These are phyloP conservation scores for Backusella macrospora DNA, from an alignment of 192 early-diverging fungal species.

Conservation along the genomic window DNA sequence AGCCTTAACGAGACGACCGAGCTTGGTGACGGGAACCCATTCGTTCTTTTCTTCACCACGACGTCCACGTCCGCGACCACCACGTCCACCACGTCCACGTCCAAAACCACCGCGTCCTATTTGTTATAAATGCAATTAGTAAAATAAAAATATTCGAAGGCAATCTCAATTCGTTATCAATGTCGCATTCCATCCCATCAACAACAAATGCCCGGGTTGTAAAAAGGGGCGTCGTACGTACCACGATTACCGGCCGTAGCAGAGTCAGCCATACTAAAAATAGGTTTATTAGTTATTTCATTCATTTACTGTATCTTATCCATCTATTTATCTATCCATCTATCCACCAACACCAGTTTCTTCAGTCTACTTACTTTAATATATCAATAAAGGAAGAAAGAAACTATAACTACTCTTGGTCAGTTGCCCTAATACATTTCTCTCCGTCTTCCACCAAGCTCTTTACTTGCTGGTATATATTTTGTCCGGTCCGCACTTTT, in stretches of 20 bases:
- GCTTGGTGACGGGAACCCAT: constrained; percentile 92
- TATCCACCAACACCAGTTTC: background rate
- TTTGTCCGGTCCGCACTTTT: background rate
- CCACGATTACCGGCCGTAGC: constrained; percentile 79
- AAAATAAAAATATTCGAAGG: background rate
- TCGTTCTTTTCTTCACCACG: constrained; percentile 42
- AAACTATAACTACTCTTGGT: background rate
- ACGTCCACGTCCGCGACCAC: constrained; percentile 37
- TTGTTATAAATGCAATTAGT: background rate
- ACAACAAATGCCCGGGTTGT: background rate
- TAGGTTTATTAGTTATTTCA: background rate
- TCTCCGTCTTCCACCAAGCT: background rate
- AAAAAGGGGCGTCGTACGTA: constrained; percentile 18
- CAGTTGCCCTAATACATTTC: constrained; percentile 11
- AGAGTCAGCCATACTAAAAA: constrained; percentile 79
- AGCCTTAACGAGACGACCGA: constrained; percentile 98
- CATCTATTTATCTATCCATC: constrained; percentile 18
- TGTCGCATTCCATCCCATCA: background rate
- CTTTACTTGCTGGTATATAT: background rate
- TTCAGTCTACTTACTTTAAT: constrained; percentile 3
- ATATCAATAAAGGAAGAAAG: constrained; percentile 24
- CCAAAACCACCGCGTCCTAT: constrained; percentile 42
- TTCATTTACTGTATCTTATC: background rate
- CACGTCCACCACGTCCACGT: constrained; percentile 44
- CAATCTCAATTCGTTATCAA: background rate